Evolutionary conservation across 1,284 basidiomycete genomes (phyloP), one percentile per base, ranked within the genome.

Genomic region (Cutaneotrichosporon cutaneum): DNA sequence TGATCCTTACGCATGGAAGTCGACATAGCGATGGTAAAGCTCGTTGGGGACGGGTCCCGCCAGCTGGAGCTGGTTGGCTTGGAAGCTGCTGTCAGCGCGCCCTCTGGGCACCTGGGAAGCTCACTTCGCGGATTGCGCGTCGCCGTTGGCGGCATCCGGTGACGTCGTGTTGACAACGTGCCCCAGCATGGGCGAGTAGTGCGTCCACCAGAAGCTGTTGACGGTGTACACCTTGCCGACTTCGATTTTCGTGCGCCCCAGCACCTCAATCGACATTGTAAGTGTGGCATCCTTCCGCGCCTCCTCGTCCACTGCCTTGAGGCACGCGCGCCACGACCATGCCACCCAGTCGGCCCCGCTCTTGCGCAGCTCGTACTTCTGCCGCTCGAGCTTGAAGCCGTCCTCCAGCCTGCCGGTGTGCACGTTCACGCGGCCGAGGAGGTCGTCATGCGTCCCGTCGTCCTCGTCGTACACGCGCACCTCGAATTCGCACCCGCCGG

Each of bases 51-150:
- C 78, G 2, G 83, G 82, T 0, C 83, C 83, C 3, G 73, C 66
- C 8, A 84, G 78, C 61, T 83, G 82, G 0, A 84, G 63, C 60
- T 82, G 77, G 69, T 81, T 82, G 1, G 82, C 82, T 62, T 82
- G 77, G 72, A 83, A 84, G 56, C 80, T 81, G 63, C 7, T 1
- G 54, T 65, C 48, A 59, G 59, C 36, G 22, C 7, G 10, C 5
- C 3, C 18, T n/a, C 26, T 14, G 9, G 44, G 14, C 16, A 30
- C 13, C n/a, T 24, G 11, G n/a, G 32, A 30, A 8, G 73, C 72
- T 66, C 66, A 75, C 74, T 72, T 67, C 52, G 62, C 65, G 42
- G 45, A 30, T 14, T 44, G 27, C 52, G 9, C 39, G 6, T 30
- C 56, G 50, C 58, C 62, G 62, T 73, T 30, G 30, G n/a, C 72